phyloP scores from a whole-genome alignment of 192 early-diverging fungal genomes.

The Fimicolochytrium jonesii region DNA sequence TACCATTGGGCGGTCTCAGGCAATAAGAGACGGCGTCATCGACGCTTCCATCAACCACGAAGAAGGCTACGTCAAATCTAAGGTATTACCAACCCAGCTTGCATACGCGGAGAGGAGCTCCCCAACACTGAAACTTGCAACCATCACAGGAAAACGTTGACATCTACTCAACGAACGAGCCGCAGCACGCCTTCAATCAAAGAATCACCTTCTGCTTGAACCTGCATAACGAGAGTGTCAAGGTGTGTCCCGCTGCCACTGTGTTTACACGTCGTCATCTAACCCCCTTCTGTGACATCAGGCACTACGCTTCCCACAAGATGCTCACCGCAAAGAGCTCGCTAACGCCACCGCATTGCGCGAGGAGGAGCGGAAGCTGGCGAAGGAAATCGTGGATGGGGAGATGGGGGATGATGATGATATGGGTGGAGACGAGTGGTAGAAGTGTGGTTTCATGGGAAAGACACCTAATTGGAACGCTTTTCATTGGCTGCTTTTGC shows the following conservation, averaged over 20 bases:
- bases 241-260: too few species aligned
- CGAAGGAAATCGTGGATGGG: conserved; percentile 85
- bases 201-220: conserved; percentile 93
- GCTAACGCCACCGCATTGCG: conserved; percentile 69
- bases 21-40: conserved; percentile 98
- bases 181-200: conserved; percentile 91
- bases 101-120: too few species aligned
- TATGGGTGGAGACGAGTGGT: conserved; percentile 13
- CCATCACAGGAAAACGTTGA: conserved; percentile 76
- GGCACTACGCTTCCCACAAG: conserved; percentile 94
- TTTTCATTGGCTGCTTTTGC: too few species aligned
- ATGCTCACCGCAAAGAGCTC: conserved; percentile 81
- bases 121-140: too few species aligned
- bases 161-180: conserved; percentile 96
- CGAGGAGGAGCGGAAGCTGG: conserved; percentile 89
- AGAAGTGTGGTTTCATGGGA: too few species aligned
- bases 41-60: conserved; percentile 96
- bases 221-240: conserved; percentile 95
- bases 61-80: conserved; percentile 86
- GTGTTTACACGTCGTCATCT: not conserved
- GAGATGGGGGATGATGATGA: conserved; percentile 85
- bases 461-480: too few species aligned
- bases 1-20: conserved; percentile 26
- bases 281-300: conserved; percentile 4
- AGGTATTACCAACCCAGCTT: too few species aligned